Conservation (phyloP, 495 filamentous ascomycete genomes). For the Geoglossum glabrum region DNA sequence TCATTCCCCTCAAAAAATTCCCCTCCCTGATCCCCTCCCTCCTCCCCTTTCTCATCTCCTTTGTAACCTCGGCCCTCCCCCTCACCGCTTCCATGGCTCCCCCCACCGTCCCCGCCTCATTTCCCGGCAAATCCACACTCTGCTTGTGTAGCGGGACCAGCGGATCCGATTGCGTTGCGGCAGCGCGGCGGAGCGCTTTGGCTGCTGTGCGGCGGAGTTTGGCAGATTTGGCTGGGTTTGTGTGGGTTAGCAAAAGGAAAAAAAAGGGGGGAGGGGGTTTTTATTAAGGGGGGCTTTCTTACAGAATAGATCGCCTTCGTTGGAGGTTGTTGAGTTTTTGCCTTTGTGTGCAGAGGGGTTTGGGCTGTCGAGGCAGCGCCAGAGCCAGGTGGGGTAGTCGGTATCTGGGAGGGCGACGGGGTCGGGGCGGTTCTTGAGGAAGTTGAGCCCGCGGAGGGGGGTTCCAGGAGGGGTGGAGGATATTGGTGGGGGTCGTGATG, state of each 20-base stretch:
- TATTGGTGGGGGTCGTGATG: no score
- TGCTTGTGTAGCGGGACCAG: conserved; percentile 72
- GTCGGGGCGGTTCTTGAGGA: conserved; percentile 60
- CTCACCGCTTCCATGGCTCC: conserved; percentile 36
- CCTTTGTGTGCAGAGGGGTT: conserved; percentile 22
- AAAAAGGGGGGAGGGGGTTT: no score
- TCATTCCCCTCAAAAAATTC: conserved; percentile 82
- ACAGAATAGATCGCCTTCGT: conserved; percentile 53
- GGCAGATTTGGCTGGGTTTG: conserved; percentile 47
- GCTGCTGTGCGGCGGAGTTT: conserved; percentile 51
- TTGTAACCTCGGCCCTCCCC: conserved; percentile 43
- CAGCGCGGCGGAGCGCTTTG: conserved; percentile 36
- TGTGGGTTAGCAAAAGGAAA: neutral
- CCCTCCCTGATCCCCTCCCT: conserved; percentile 68
- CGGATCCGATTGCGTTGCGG: conserved; percentile 42
- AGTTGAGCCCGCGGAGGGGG: conserved; percentile 59
- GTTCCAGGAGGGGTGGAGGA: conserved; percentile 45
- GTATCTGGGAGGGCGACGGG: conserved; percentile 55
- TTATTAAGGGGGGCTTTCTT: no score
- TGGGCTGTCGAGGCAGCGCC: conserved; percentile 44
- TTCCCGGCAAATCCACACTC: conserved; percentile 54
- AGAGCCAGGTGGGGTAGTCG: conserved; percentile 86
- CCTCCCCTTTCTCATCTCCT: conserved; percentile 49
- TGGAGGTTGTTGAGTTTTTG: conserved; percentile 21
- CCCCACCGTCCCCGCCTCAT: conserved; percentile 34